These are phyloP conservation scores for Candida dajiaensis DNA, from an alignment of 805 yeast genomes.

Conservation along the genomic window DNA sequence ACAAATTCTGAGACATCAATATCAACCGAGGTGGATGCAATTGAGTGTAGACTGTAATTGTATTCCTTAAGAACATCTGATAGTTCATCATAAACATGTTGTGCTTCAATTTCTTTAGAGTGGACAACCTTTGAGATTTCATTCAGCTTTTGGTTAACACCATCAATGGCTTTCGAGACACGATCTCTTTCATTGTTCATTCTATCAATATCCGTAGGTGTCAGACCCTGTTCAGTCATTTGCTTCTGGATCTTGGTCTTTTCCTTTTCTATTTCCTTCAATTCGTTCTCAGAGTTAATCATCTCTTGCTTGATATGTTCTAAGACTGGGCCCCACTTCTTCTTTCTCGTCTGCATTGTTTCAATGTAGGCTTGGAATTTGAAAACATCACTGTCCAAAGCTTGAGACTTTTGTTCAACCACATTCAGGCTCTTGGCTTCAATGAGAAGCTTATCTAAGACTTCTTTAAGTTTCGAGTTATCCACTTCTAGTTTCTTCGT, in stretches of 20 bases:
- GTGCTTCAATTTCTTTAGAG: conserved; percentile 45
- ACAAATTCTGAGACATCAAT: conserved; percentile 30
- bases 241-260: conserved; percentile 36
- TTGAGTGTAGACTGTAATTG: conserved; percentile 46
- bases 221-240: conserved; percentile 50
- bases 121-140: conserved; percentile 40
- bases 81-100: conserved; percentile 43
- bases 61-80: conserved; percentile 50
- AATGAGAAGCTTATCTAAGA: conserved; percentile 35
- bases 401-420: conserved; percentile 51
- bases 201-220: conserved; percentile 57
- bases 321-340: conserved; percentile 57
- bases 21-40: conserved; percentile 30
- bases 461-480: conserved; percentile 33
- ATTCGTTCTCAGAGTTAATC: conserved; percentile 34
- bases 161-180: conserved; percentile 48
- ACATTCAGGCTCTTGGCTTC: conserved; percentile 43
- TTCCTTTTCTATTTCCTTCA: conserved; percentile 34
- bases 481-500: conserved; percentile 35
- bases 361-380: conserved; percentile 71
- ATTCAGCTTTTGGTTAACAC: conserved; percentile 36
- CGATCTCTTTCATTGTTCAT: conserved; percentile 58
- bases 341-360: conserved; percentile 56
- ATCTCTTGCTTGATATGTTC: conserved; percentile 54
- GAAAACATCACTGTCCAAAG: conserved; percentile 62